Base-by-base conservation (phyloP, 2,329 filamentous ascomycete genomes). In the Cladobotryum mycophilum region DNA sequence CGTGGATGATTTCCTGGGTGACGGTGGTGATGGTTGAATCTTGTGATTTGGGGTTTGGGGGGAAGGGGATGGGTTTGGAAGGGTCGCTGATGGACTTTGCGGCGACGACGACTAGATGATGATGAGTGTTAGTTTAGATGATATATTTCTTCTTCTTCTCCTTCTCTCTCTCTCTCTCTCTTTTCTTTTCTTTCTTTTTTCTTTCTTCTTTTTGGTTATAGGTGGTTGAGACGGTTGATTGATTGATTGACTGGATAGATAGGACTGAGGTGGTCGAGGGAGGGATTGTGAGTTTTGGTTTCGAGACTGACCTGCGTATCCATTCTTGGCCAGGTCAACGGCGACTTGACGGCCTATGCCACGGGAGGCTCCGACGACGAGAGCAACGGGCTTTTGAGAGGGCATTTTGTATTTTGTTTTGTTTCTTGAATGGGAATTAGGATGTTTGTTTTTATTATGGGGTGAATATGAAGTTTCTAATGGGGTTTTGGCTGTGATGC, bases 291-390 rank as follows among this genome's bases (percentile, higher is more conserved):
- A 18, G 15, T 20, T 20, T n/a, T n/a, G n/a, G 20, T 5, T 20
- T 20, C n/a, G 20, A 20, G 5, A 54, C 62, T 43, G 70, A 88
- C 88, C 85, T 48, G 77, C 72, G 63, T 91, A 92, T 36, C 81
- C 84, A 56, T 83, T 76, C 58, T 73, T 80, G 7, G 88, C 85
- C 3, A 95, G 74, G 62, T 89, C 86, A 59, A 95, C 78, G 50
- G 89, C 88, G 37, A 93, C 75, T 65, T 93, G 88, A 38, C 88
- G 76, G 42, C 89, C 89, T 56, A 95, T 92, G 36, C 89, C 89
- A 54, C 89, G 74, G 0, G 87, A 91, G 2, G 86, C 87, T 37
- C 88, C 88, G 17, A 91, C 76, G 4, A 92, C 73, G 17, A 91
- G 74, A 17, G 85, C 86, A 6, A 90, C 85, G 55, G 74, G 73